Base-by-base conservation (phyloP, 768 basidiomycete species). In the Chlorophyllum brunneum region DNA sequence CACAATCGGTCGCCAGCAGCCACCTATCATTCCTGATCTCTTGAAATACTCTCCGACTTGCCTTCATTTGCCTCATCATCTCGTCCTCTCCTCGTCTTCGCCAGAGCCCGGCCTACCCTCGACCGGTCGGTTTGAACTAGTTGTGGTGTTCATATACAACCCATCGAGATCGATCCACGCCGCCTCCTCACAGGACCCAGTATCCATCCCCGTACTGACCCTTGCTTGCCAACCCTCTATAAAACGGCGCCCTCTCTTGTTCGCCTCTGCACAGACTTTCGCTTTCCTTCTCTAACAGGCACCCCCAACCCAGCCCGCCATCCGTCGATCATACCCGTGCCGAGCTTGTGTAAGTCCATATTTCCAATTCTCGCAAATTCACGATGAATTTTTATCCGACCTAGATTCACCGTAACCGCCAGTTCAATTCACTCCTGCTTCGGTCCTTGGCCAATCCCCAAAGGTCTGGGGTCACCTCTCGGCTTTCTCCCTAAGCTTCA, bases 91-190 rank as follows among this genome's bases (percentile, higher is more conserved):
- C 22, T 40, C 34, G 34, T 36, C 22, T 34, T 36, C 46, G 48
- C 38, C 48, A 50, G 29, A 30, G 38, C 16, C 27, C 22, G 48
- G 48, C 29, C 29, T 39, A 18, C 36, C 16, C 27, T 49, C 48
- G 10, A 39, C 48, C 42, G 37, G 46, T 27, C 46, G 37, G 31
- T 29, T 36, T 18, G 20, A 23, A 34, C 22, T 34, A 30, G 8
- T 24, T 47, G 45, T 31, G 16, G 18, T 48, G 3, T 37, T n/a
- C n/a, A n/a, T n/a, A n/a, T n/a, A n/a, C n/a, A n/a, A n/a, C n/a
- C 40, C 50, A 51, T 52, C 51, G 34, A 52, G 51, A 52, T 52
- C 51, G 42, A 52, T 45, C 48, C 13, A 22, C 48, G 29, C 48
- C 39, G 31, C 49, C 26, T 48, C 47, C 24, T 27, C n/a, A n/a